A percentile compares a stretch with the other conserved stretches of the same genome.
Conservation (phyloP, 306 rosid species). For the Trifolium dubium region DNA sequence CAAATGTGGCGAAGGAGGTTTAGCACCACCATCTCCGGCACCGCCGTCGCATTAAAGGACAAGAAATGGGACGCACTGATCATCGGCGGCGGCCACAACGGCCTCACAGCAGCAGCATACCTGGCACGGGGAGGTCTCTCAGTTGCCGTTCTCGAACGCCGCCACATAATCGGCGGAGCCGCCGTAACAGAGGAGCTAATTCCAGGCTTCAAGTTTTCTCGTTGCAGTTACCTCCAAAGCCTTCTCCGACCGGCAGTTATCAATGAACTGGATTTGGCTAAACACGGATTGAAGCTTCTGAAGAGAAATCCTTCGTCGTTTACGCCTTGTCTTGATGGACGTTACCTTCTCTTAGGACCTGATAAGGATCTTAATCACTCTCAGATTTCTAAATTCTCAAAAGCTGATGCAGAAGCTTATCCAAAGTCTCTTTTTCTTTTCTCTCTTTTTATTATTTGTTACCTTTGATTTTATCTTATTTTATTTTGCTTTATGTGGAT, state of each 20-base stretch:
- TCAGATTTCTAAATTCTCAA: slow-evolving; percentile 85
- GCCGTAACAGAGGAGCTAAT: slow-evolving; percentile 85
- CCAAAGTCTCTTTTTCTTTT: slow-evolving; percentile 54
- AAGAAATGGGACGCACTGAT: slow-evolving; percentile 92
- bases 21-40: slow-evolving; percentile 36
- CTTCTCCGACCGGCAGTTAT: slow-evolving; percentile 86
- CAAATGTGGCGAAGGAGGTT: slow-evolving; percentile 81
- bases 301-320: slow-evolving; percentile 87
- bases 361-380: slow-evolving; percentile 68
- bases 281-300: slow-evolving; percentile 86
- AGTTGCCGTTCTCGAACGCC: slow-evolving; percentile 94
- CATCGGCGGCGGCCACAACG: slow-evolving; percentile 96
- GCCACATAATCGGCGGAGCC: slow-evolving; percentile 90
- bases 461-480: neutral
- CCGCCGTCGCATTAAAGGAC: slow-evolving; percentile 46
- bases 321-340: slow-evolving; percentile 92
- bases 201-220: slow-evolving; percentile 91
- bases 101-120: slow-evolving; percentile 90
- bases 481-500: neutral
- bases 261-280: slow-evolving; percentile 71
- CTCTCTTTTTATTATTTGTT: neutral
- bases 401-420: slow-evolving; percentile 77
- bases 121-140: slow-evolving; percentile 88
- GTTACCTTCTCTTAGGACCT: slow-evolving; percentile 82
- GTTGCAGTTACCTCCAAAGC: slow-evolving; percentile 93